Percentiles rank a stretch among this genome's conserved stretches.
phyloP scores from a whole-genome alignment of 2,329 filamentous ascomycete species.

The Aspergillus tubingensis region DNA sequence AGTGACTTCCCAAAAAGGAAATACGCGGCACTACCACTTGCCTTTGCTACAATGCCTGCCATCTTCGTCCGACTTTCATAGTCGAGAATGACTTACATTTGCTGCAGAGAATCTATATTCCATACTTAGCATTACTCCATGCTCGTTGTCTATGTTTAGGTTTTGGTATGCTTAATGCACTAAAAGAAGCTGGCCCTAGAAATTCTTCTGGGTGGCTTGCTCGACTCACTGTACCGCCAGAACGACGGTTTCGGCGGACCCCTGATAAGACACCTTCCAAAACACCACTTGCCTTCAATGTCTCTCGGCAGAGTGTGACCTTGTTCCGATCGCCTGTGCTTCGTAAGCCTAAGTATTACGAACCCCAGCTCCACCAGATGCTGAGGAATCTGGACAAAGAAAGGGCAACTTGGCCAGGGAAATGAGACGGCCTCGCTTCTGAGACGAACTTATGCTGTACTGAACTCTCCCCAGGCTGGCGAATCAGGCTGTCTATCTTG shows the following conservation, averaged over 20 bases:
- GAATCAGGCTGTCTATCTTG: neutral
- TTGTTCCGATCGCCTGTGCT: neutral
- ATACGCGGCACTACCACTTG: neutral
- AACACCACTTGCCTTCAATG: neutral
- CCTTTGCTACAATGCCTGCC: neutral
- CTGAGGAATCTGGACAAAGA: neutral
- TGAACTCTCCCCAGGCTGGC: neutral
- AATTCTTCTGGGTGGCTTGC: constrained; percentile 1
- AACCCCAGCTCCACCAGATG: neutral
- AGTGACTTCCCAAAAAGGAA: neutral
- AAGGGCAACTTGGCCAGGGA: neutral
- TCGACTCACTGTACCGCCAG: neutral
- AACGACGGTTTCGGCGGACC: neutral
- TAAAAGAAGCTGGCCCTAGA: neutral
- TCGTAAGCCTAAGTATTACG: neutral
- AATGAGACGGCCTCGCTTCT: neutral
- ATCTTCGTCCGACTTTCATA: neutral
- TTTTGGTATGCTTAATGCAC: neutral
- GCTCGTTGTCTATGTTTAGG: neutral
- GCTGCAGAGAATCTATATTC: neutral
- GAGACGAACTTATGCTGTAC: neutral
- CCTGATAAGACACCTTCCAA: neutral
- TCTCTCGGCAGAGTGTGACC: neutral
- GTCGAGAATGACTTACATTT: neutral
- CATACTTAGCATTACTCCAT: neutral